Base-by-base conservation (phyloP, 2,329 filamentous ascomycete species). In the Talaromyces sp. region DNA sequence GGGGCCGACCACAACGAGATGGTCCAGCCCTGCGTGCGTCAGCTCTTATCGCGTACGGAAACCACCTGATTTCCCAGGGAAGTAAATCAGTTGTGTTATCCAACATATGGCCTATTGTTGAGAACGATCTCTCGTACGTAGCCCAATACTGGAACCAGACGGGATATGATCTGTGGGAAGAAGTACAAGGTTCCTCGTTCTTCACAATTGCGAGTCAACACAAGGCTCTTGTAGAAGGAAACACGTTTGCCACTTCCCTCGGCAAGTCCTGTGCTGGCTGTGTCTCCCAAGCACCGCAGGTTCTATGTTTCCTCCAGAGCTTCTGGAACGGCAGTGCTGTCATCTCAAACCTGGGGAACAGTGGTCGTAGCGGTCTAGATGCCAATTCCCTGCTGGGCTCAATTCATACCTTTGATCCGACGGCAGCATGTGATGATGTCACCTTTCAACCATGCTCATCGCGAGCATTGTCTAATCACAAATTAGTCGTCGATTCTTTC, bases 391-490 rank as follows among this genome's bases (percentile, higher is more conserved):
- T 93, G 38, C 78, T 91, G 2, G 81, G 78, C 2, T 84, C 84
- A 3, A 89, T 89, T 64, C 84, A 87, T 71, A 84, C 81, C 29
- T 92, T 91, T 63, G 89, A 93, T 67, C 84, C 87, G 1, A 74
- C 78, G 7, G 83, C 84, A 0, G 81, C 79, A 27, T 92, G 89
- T 66, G 86, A 90, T 67, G 82, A 84, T 55, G 77, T 79, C 3
- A 90, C 89, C 9, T 91, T 91, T 78, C 89, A 92, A 74, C 90
- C 90, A 6, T 93, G 89, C 77, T 89, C 86, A 58, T 80, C 84
- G 63, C 71, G 72, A 51, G 84, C 87, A 1, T 80, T 93, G 32
- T 82, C 88, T 21, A 93, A 90, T 70, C 88, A 90, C 75, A 93
- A 93, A 75, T 82, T 81, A 4, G 83, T 90, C 10, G 86, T 88